Percentiles rank a stretch among this genome's conserved stretches.
phyloP scores from a whole-genome alignment of 495 filamentous ascomycete species.

The Podospora appendiculata region DNA sequence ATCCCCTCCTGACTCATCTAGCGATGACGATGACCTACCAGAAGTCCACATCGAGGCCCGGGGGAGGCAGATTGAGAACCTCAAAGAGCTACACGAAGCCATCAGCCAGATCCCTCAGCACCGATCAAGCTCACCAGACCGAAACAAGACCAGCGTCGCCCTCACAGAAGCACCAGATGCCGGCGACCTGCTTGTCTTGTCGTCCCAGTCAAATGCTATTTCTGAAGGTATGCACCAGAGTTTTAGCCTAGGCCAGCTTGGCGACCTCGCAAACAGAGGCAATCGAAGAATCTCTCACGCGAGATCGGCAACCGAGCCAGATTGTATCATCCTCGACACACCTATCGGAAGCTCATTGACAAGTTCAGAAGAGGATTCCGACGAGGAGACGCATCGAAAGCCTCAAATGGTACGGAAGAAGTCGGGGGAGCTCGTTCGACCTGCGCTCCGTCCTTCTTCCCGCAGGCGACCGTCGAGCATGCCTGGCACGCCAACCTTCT shows the following conservation, averaged over 20 bases:
- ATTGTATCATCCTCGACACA: conserved; percentile 42
- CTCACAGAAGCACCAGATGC: conserved; percentile 3
- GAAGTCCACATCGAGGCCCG: conserved; percentile 24
- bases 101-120: conserved; percentile 70
- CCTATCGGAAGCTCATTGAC: conserved; percentile 47
- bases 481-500: conserved; percentile 93
- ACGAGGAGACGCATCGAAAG: conserved; percentile 57
- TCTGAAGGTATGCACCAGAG: conserved; percentile 28
- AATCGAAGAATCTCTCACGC: conserved; percentile 57
- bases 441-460: conserved; percentile 72
- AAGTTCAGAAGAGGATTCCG: conserved; percentile 54
- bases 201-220: conserved; percentile 24
- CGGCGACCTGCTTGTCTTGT: conserved; percentile 27
- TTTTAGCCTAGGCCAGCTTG: conserved; percentile 25
- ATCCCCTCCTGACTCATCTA: conserved; percentile 81
- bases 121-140: conserved; percentile 53
- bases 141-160: conserved; percentile 11
- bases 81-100: conserved; percentile 75
- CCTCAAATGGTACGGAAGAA: conserved; percentile 94
- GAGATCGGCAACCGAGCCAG: conserved; percentile 74
- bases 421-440: conserved; percentile 92
- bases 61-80: conserved; percentile 51
- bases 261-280: conserved; percentile 23
- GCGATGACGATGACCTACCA: conserved; percentile 70
- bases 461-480: conserved; percentile 84